Percentiles rank a stretch among this genome's conserved stretches.
Conservation (phyloP, 139 green algal species). For the Cymbomonas tetramitiformis region DNA sequence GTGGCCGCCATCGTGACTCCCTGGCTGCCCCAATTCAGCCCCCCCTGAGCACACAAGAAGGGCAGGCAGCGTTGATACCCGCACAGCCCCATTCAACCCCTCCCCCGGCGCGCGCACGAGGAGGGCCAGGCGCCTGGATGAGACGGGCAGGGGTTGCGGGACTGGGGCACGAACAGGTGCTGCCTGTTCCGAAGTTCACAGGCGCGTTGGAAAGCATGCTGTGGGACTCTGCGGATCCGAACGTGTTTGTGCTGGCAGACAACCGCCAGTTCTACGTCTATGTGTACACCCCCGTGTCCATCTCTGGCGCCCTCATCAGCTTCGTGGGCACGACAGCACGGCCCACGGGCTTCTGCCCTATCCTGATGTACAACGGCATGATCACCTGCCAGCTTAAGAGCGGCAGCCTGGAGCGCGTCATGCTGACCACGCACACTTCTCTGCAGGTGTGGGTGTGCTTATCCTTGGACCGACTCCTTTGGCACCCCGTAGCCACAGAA, state of each 20-base stretch:
- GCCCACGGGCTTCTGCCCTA: conserved; percentile 25
- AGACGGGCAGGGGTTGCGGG: too few species aligned
- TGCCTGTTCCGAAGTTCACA: conserved; percentile 25
- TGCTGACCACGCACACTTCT: conserved; percentile 41
- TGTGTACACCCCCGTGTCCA: conserved; percentile 29
- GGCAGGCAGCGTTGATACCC: too few species aligned
- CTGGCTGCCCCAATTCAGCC: too few species aligned
- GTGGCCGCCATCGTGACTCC: too few species aligned
- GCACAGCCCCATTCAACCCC: too few species aligned
- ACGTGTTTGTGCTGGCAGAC: conserved; percentile 38
- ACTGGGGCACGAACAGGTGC: conserved; percentile 44
- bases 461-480: too few species aligned
- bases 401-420: conserved; percentile 27
- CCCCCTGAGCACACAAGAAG: too few species aligned
- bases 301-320: conserved; percentile 28
- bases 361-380: conserved; percentile 32
- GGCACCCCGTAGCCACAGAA: too few species aligned
- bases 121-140: too few species aligned
- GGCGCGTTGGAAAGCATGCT: conserved; percentile 30
- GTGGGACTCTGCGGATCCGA: conserved; percentile 46
- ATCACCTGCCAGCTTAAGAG: conserved; percentile 36
- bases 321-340: conserved; percentile 30
- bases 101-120: too few species aligned
- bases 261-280: conserved; percentile 27
- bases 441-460: too few species aligned